Evolutionary conservation across 1,284 basidiomycete species (phyloP).

Genomic region (Agroathelia rolfsii): DNA sequence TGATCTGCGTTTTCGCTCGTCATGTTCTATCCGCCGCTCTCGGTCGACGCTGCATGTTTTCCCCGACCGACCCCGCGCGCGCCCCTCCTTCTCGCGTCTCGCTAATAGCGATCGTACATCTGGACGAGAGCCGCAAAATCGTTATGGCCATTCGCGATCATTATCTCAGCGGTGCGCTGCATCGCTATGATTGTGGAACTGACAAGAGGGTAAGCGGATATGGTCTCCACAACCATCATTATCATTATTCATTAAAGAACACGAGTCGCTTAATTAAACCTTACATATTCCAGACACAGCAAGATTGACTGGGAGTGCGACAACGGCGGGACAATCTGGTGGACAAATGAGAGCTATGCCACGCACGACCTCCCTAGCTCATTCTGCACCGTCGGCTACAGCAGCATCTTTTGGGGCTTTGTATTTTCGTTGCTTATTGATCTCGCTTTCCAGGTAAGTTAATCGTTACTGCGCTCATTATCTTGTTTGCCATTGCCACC

Average conservation of each 20-base stretch:
- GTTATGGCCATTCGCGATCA: constrained; percentile 65
- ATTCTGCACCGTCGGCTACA: constrained; percentile 58
- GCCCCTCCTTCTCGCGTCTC: constrained; percentile 13
- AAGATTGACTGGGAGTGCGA: constrained; percentile 71
- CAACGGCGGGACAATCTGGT: constrained; percentile 65
- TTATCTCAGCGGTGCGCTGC: constrained; percentile 56
- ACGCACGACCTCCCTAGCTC: constrained; percentile 43
- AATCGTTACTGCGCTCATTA: too few relatives aligned
- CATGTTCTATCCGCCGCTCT: constrained; percentile 3
- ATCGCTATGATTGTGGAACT: constrained; percentile 70
- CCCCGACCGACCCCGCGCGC: too few relatives aligned
- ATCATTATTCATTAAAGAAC: too few relatives aligned
- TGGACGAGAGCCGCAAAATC: constrained; percentile 62
- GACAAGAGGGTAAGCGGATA: constrained; percentile 46
- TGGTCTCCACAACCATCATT: constrained; percentile 9
- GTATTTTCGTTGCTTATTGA: constrained; percentile 59
- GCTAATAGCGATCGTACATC: constrained; percentile 54
- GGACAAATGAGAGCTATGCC: constrained; percentile 34
- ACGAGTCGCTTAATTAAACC: too few relatives aligned
- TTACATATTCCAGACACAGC: constrained; percentile 39
- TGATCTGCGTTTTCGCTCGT: constrained; percentile 2
- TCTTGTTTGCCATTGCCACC: constrained; percentile 2
- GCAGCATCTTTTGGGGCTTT: constrained; percentile 56
- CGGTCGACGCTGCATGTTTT: constrained; percentile 12
- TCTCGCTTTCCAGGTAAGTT: constrained; percentile 57